Base-by-base conservation (phyloP, 768 basidiomycete genomes). In the Hemileccinum impolitum region DNA sequence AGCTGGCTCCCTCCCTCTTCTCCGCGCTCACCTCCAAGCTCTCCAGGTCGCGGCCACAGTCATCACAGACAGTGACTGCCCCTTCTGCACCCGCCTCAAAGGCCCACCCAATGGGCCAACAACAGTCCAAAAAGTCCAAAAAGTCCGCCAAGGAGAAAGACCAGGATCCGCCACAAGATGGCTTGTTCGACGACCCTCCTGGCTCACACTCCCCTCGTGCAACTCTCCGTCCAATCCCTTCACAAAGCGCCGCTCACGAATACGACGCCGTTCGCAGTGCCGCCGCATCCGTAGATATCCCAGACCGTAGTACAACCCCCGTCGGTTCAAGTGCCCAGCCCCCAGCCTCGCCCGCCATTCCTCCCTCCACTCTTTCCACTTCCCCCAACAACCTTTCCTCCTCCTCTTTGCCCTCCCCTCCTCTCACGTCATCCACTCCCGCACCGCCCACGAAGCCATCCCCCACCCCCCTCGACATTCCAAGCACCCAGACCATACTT, bases 401-500 rank as follows among this genome's bases (percentile, higher is more conserved):
- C 9, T 57, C 70, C 8, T 71, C 75, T n/a, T 64, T 77, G 19
- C 70, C 71, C 11, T 37, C 63, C 7, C 49, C 59, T 17, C 11
- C 51, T 3, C 43, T 52, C 19, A 44, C 48, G 18, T 36, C 52
- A 32, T 52, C 53, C 40, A 19, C 41, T 34, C 55, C 59, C n/a
- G 44, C 50, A 3, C 55, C 57, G 13, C 31, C 42, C 15, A 56
- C 59, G 36, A 79, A 68, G 47, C 75, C 84, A 1, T 66, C 70
- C 4, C 82, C 69, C 13, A 57, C 77, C 11, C 80, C 88, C 6
- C 75, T 91, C 48, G 90, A 93, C 66, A 87, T 90, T 56, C 86
- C 90, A 19, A 75, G 79, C 19, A 82, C 89, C 0, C 85, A 85
- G 45, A 92, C 93, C 31, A 96, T 97, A 57, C 82, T 96, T 48